Evolutionary conservation across 2,329 filamentous ascomycete species (phyloP).

Genomic region (Septoria linicola): DNA sequence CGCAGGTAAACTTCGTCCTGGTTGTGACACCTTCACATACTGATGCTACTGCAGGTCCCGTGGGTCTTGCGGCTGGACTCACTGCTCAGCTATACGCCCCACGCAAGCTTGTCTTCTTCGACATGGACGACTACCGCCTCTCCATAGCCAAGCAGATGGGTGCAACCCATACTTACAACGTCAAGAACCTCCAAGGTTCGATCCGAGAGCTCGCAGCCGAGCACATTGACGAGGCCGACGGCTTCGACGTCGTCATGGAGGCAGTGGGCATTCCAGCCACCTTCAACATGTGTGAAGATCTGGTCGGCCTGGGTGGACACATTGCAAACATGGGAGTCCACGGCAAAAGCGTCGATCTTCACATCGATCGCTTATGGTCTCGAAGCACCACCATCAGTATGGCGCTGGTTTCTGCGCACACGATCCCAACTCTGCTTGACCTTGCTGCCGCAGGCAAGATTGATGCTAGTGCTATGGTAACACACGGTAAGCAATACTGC

Average conservation of each 20-base stretch:
- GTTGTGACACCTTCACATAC: not conserved
- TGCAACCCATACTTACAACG: conserved; percentile 46
- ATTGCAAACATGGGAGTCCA: conserved; percentile 62
- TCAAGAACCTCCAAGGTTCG: conserved; percentile 39
- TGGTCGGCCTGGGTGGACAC: conserved; percentile 54
- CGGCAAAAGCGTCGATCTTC: conserved; percentile 53
- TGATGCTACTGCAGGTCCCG: conserved; percentile 44
- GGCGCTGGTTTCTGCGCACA: conserved; percentile 31
- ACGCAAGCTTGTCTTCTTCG: conserved; percentile 52
- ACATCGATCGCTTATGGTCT: conserved; percentile 56
- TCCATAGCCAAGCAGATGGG: conserved; percentile 51
- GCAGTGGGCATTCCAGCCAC: conserved; percentile 55
- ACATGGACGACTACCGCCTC: conserved; percentile 51
- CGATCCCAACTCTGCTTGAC: conserved; percentile 31
- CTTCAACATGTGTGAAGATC: conserved; percentile 54
- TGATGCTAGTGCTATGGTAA: conserved; percentile 28
- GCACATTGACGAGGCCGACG: conserved; percentile 50
- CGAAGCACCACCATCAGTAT: conserved; percentile 43
- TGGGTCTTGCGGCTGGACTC: conserved; percentile 57
- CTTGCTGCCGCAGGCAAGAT: conserved; percentile 29
- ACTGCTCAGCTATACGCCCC: conserved; percentile 58
- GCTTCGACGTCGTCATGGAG: conserved; percentile 59
- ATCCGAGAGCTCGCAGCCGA: conserved; percentile 42
- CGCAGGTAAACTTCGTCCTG: conserved; percentile 27
- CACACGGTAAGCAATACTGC: conserved; percentile 23